A percentile compares a stretch with the other conserved stretches of the same genome.
These are phyloP conservation scores for Elsinoe necatrix DNA, from an alignment of 2,329 filamentous ascomycete genomes.

Conservation along the genomic window DNA sequence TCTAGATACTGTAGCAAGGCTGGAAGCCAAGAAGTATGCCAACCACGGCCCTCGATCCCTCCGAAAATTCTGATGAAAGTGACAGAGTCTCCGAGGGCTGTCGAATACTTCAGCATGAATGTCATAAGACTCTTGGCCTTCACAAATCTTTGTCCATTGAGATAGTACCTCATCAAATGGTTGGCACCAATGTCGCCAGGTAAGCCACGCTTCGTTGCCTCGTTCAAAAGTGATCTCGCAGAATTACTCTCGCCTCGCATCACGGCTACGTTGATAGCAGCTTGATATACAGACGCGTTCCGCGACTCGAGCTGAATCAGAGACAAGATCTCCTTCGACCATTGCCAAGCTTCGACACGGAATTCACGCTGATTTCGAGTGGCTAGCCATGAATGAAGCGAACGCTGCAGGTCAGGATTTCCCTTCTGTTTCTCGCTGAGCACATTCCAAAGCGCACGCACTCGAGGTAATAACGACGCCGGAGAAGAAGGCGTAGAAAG, in stretches of 20 bases:
- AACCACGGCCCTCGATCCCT: background rate
- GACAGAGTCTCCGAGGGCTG: background rate
- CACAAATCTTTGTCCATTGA: background rate
- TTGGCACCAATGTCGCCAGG: background rate
- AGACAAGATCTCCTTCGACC: background rate
- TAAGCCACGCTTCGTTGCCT: background rate
- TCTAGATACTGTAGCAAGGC: background rate
- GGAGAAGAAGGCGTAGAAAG: background rate
- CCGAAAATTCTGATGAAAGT: background rate
- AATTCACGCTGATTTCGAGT: background rate
- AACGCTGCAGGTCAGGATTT: background rate
- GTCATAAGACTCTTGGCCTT: background rate
- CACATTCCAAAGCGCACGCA: background rate
- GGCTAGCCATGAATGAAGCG: background rate
- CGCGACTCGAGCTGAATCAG: background rate
- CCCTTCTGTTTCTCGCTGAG: background rate
- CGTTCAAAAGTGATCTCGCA: background rate
- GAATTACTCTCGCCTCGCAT: background rate
- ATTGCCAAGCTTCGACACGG: background rate
- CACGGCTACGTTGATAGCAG: background rate
- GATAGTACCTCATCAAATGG: background rate
- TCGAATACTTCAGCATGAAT: background rate
- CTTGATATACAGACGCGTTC: background rate
- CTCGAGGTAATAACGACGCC: background rate
- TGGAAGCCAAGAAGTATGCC: background rate